These are phyloP conservation scores for Wallemia ichthyophaga DNA, from an alignment of 1,284 basidiomycete genomes.

Conservation along the genomic window DNA sequence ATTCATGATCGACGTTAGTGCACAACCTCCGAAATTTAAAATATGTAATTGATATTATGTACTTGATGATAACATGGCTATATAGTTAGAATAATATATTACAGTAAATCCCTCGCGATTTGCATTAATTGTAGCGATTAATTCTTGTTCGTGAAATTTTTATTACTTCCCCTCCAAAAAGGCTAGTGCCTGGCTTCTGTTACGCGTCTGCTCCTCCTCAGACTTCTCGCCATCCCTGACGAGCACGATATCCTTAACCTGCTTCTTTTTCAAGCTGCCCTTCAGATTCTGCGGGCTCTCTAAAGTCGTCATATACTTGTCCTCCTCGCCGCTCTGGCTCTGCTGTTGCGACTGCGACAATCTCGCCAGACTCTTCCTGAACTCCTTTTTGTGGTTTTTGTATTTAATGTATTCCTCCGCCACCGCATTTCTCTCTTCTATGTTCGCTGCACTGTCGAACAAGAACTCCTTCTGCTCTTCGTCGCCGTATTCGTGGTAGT, in stretches of 20 bases:
- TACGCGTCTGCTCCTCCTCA: not conserved
- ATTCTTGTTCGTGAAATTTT: too few relatives aligned
- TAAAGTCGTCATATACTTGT: not conserved
- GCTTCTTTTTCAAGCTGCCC: not conserved
- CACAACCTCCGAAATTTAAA: too few relatives aligned
- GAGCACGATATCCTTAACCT: not conserved
- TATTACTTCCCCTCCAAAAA: not conserved
- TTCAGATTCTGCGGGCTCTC: not conserved
- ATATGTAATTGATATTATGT: too few relatives aligned
- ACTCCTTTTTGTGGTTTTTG: not conserved
- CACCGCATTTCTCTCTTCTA: not conserved
- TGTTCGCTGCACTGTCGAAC: not conserved
- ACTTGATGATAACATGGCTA: too few relatives aligned
- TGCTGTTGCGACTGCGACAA: not conserved
- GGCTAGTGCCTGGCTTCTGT: not conserved
- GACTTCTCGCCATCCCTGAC: not conserved
- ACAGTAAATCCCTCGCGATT: not conserved
- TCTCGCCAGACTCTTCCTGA: not conserved
- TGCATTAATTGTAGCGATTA: too few relatives aligned
- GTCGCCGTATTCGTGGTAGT: not conserved
- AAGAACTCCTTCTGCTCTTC: not conserved
- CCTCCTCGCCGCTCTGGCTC: not conserved
- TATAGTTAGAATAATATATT: too few relatives aligned
- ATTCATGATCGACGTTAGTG: too few relatives aligned
- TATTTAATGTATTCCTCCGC: not conserved